Evolutionary conservation across 768 basidiomycete species (phyloP).

Genomic region (Mycena alexandri): DNA sequence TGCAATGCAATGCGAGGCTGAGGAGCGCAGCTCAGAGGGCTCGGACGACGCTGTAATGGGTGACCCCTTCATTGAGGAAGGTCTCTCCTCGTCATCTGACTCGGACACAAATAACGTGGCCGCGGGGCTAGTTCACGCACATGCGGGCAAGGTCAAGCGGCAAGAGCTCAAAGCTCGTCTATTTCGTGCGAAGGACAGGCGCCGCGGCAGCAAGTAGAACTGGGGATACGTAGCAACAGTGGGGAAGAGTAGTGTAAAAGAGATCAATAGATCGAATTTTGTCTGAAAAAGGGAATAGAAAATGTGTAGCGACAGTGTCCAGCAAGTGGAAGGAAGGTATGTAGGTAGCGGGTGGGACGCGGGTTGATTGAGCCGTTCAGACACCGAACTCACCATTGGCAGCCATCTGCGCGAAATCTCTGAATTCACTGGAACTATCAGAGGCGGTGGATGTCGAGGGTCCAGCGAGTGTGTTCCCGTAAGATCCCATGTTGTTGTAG

Average conservation of each 20-base stretch:
- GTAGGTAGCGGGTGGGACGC: not conserved
- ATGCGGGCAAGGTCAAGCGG: not conserved
- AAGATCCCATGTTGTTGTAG: not conserved
- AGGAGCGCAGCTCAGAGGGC: conserved; percentile 20
- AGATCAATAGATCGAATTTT: not conserved
- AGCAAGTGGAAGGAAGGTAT: not conserved
- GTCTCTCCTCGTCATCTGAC: conserved; percentile 11
- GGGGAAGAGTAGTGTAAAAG: not conserved
- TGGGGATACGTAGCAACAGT: conserved; percentile 6
- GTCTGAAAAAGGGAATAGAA: too few species aligned
- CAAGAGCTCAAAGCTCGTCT: not conserved
- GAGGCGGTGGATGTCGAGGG: not conserved
- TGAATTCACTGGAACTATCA: not conserved
- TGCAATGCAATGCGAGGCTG: conserved; percentile 40
- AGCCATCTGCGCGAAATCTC: not conserved
- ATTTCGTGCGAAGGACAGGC: conserved; percentile 1
- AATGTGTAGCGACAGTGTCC: conserved; percentile 9
- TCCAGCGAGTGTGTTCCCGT: not conserved
- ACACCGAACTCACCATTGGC: not conserved
- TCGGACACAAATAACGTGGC: not conserved
- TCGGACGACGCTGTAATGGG: conserved; percentile 21
- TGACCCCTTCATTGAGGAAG: conserved; percentile 15
- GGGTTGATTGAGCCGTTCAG: not conserved
- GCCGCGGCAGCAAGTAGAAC: conserved; percentile 4
- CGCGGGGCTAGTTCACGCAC: not conserved